Base-by-base conservation (phyloP, 441 rosid species). In the Populus hybrid region DNA sequence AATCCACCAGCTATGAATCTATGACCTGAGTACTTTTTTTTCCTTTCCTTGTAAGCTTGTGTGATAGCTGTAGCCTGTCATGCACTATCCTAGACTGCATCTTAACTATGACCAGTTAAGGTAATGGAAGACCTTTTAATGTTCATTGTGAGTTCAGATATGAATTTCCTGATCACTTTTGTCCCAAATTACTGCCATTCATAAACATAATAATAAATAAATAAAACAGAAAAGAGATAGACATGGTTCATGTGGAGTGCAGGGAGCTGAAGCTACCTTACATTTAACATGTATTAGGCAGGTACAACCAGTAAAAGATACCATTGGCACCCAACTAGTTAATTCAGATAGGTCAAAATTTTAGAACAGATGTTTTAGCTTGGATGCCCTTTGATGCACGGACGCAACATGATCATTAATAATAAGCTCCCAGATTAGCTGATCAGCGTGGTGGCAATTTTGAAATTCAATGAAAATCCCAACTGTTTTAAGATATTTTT, bases 381-480 rank as follows among this genome's bases (percentile, higher is more conserved):
- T 14, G 56, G 56, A 45, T 45, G 56, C 56, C 6, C 56, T 73
- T 72, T 33, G 72, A 77, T 33, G 26, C 12, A n/a, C 9, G 3
- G 20, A 70, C 16, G 64, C 5, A 2, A 5, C 18, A 18, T 21
- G 18, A 16, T 40, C 72, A 23, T 21, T 65, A 36, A 76, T 38
- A 33, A 28, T 36, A n/a, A 53, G 16, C 36, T 73, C 21, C 42
- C 9, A 7, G 61, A 21, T 18, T 68, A n/a, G 68, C 68, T 24
- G 18, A 65, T 77, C 29, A 40, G 71, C 24, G 23, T 29, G 56
- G 61, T 53, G 73, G 36, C 33, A 66, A 1, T 21, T 26, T 29
- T 75, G 16, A n/a, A 77, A 23, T 59, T 33, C 69, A 29, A 68
- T 16, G 68, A 77, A 69, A 45, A 45, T 45, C 18, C 56, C 56